Evolutionary conservation across 1,284 basidiomycete species (phyloP), one percentile per base, ranked within the genome.

Genomic region (Malassezia cuniculi): DNA sequence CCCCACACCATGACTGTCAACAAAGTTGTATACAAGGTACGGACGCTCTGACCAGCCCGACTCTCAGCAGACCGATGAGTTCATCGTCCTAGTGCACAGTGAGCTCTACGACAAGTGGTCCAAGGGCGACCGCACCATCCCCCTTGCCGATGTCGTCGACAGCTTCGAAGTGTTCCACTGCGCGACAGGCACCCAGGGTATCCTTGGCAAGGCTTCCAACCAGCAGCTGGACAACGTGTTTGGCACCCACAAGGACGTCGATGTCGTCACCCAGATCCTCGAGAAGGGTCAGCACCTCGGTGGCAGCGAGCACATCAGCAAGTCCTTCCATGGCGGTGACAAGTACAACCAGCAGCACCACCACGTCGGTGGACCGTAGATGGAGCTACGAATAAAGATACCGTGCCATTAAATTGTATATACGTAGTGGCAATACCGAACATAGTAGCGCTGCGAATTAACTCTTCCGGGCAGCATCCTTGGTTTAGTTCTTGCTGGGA

Each of bases 161-260:
- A 39, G 53, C 11, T 70, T 70, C 49, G 60, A 69, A 33, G 52
- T 69, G 43, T 69, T 69, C 58, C 57, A 61, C 54, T 57, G 67
- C 7, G 66, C 58, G 29, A 61, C 65, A 32, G 69, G 66, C 19
- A 52, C 59, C 12, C 69, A 70, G 48, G 69, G 69, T n/a, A 52
- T 69, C 44, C 50, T 69, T 39, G 55, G 56, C 28, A 50, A 63
- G 11, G 53, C 67, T n/a, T 58, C 54, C 16, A 69, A 69, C 51
- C 69, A 69, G 46, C 51, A 62, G 29, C 56, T 70, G 34, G 63
- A 69, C 28, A 52, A 50, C 17, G 50, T 66, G n/a, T 70, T 70
- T 35, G 56, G 49, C 8, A 52, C 59, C 4, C 34, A 39, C 40
- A 69, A 69, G 36, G 52, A 62, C 31, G 52, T 54, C 27, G 69